Evolutionary conservation across 139 green algal species (phyloP).

Genomic region (Chlamydomonas schloesseri): DNA sequence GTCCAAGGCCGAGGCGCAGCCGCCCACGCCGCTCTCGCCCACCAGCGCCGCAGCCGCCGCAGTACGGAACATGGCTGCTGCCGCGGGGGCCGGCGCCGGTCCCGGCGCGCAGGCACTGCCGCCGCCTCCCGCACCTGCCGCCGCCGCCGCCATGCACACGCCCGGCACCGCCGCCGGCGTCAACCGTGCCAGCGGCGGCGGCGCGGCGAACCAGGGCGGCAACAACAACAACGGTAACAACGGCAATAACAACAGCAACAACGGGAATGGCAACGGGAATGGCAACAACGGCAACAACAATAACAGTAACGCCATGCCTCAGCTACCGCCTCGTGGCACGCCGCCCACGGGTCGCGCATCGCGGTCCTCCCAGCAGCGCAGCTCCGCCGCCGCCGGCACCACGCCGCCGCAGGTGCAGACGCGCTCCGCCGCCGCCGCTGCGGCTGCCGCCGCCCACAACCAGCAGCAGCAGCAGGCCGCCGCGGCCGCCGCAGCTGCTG

Average conservation of each 20-base stretch:
- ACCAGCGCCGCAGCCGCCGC: neutral
- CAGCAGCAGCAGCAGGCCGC: conserved; percentile 5
- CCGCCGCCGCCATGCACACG: neutral
- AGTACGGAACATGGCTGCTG: neutral
- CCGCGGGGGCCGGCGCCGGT: neutral
- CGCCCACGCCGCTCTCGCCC: neutral
- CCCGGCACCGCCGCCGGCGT: neutral
- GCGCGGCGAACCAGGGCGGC: neutral
- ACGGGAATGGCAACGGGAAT: no score
- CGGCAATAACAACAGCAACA: no score
- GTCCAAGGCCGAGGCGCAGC: neutral
- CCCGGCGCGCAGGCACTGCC: no score
- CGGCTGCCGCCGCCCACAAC: neutral
- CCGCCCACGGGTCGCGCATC: neutral
- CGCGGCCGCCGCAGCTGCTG: neutral
- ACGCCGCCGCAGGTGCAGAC: conserved; percentile 18
- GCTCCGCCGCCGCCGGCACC: neutral
- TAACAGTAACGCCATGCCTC: neutral
- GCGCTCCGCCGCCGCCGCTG: neutral
- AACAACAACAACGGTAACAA: no score
- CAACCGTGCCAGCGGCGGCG: neutral
- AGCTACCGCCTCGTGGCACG: neutral
- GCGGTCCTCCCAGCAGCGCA: conserved; percentile 2
- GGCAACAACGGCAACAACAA: no score
- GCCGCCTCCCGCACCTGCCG: no score